Base-by-base conservation (phyloP, 352 stramenopile species). In the Phytophthora lateralis region DNA sequence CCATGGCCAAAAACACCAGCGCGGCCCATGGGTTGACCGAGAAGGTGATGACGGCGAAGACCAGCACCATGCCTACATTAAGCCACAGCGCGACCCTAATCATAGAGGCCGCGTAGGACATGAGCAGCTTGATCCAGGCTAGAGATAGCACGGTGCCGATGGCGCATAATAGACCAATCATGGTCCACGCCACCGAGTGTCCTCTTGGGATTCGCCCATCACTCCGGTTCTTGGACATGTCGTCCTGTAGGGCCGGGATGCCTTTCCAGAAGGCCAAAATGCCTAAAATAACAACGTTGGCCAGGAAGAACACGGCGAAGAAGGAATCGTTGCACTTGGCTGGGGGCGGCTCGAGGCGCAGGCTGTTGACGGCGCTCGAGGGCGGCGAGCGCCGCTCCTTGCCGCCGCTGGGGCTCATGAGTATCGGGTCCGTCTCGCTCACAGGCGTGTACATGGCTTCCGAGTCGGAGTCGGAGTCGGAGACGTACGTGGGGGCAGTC, bases 31-130 rank as follows among this genome's bases (percentile, higher is more conserved):
- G 68, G 38, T 84, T 89, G 18, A 87, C 82, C 9, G 74, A 73
- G 46, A 95, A 85, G 21, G 79, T 86, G 15, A 73, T 52, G 35
- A 89, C 39, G 6, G 84, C 86, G 47, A 90, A 90, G 20, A 64
- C 72, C 37, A 93, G 60, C 29, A 90, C 73, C 49, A 93, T 63
- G 8, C 55, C 78, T 26, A 93, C 86, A 73, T 95, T 95, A 45
- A 90, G 72, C 84, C 84, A 95, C 9, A 95, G 70, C 21, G 86
- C 85, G 26, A 95, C 80, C 50, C 70, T 60, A 69, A 95, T 95
- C 71, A 95, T 90, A 17, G 77, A 83, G 20, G 62, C 65, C 4
- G 86, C 84, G 64, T 89, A 90, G 20, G 74, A 57, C 77, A 93
- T 90, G 21, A 95, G 63, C 17, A 95, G 61, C 56, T 82, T 78